Conservation (phyloP, 1,284 basidiomycete species). For the Cryptococcus sp. region DNA sequence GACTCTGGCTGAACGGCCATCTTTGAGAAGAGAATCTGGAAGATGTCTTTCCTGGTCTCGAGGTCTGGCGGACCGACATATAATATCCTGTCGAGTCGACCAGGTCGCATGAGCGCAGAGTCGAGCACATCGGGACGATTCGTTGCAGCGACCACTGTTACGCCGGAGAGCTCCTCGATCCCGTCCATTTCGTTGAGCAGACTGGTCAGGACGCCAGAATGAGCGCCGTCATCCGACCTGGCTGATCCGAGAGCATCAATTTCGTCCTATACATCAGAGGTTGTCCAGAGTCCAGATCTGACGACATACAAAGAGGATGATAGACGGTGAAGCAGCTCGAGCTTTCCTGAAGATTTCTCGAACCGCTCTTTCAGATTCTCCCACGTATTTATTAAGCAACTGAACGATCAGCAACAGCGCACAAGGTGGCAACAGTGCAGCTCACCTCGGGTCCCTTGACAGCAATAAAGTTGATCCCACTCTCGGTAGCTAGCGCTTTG, state of each 20-base stretch:
- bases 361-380: slow-evolving; percentile 91
- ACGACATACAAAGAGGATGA: slow-evolving; percentile 83
- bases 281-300: background rate
- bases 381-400: slow-evolving; percentile 94
- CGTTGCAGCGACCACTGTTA: slow-evolving; percentile 92
- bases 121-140: slow-evolving; percentile 94
- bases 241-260: slow-evolving; percentile 88
- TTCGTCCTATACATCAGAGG: slow-evolving; percentile 65
- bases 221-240: slow-evolving; percentile 58
- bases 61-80: slow-evolving; percentile 90
- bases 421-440: too few species aligned
- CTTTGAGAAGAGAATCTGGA: slow-evolving; percentile 64
- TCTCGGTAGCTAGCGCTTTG: slow-evolving; percentile 88
- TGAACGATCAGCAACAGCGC: slow-evolving; percentile 38
- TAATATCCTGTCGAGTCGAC: slow-evolving; percentile 87
- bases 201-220: slow-evolving; percentile 83
- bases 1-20: slow-evolving; percentile 78
- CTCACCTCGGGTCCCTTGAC: slow-evolving; percentile 94
- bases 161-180: slow-evolving; percentile 84
- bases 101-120: slow-evolving; percentile 88
- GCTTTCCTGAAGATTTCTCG: slow-evolving; percentile 95
- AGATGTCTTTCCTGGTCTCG: slow-evolving; percentile 72
- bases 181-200: slow-evolving; percentile 98
- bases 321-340: slow-evolving; percentile 84
- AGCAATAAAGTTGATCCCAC: slow-evolving; percentile 94